Conservation (phyloP, 306 rosid genomes). For the Prunus salicina region DNA sequence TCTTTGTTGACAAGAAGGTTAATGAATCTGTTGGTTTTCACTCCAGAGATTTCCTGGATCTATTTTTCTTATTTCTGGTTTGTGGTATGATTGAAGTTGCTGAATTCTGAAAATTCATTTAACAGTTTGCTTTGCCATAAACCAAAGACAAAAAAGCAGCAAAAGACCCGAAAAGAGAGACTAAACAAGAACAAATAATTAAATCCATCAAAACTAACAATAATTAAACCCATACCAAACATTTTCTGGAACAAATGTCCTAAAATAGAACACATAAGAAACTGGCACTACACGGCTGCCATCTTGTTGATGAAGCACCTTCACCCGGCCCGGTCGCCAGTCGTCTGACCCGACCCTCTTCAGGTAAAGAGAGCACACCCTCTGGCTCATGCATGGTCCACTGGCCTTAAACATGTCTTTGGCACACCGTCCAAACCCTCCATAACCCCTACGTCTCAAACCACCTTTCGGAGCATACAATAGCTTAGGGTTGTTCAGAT, state of each 20-base stretch:
- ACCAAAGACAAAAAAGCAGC: not conserved
- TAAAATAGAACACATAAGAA: constrained; percentile 30
- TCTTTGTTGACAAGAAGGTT: not conserved
- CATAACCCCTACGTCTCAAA: not conserved
- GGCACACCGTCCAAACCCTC: constrained; percentile 31
- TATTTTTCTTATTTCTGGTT: not conserved
- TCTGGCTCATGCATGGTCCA: constrained; percentile 29
- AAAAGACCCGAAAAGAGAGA: not conserved
- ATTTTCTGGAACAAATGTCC: constrained; percentile 34
- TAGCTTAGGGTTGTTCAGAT: constrained; percentile 17
- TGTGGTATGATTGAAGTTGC: not conserved
- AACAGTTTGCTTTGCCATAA: not conserved
- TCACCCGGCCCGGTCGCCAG: constrained; percentile 40
- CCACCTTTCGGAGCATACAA: constrained; percentile 23
- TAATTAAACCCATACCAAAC: constrained; percentile 40
- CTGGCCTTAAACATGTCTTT: constrained; percentile 30
- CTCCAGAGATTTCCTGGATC: not conserved
- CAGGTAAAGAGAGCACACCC: constrained; percentile 24
- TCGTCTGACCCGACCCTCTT: constrained; percentile 32
- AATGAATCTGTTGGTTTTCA: not conserved
- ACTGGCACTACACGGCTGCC: constrained; percentile 12
- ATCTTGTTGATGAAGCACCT: constrained; percentile 23
- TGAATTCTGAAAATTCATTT: not conserved
- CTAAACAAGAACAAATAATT: not conserved
- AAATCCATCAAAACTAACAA: constrained; percentile 9